A percentile compares a stretch with the other conserved stretches of the same genome.
These are phyloP conservation scores for Luffa acutangula DNA, from an alignment of 306 rosid species.

Conservation along the genomic window DNA sequence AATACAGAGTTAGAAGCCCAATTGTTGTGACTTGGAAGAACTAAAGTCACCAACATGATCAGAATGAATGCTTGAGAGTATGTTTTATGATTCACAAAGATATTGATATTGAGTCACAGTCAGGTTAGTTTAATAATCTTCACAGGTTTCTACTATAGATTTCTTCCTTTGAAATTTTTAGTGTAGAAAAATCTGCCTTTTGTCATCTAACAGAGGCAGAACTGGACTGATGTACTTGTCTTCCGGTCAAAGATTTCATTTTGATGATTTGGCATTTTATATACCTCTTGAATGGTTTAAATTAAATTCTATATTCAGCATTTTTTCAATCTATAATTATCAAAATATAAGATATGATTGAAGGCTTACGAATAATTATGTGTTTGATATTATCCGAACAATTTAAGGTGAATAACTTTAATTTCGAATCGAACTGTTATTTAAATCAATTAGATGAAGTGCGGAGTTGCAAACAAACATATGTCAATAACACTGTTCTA, in stretches of 20 bases:
- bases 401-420: neutral
- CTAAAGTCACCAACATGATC: neutral
- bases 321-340: neutral
- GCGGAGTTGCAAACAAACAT: neutral
- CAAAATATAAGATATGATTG: too few species aligned
- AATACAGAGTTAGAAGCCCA: conserved; percentile 69
- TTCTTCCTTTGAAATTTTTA: conserved; percentile 3
- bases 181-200: conserved; percentile 5
- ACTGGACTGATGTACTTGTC: neutral
- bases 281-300: neutral
- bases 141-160: neutral
- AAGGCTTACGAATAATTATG: neutral
- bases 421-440: too few species aligned
- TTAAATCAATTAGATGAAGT: neutral
- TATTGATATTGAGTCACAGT: neutral
- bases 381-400: neutral
- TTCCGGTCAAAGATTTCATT: neutral
- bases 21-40: conserved; percentile 70
- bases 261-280: neutral
- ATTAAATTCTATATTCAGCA: neutral
- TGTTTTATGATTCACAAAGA: neutral
- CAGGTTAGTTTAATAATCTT: neutral
- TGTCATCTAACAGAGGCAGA: neutral
- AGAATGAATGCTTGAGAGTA: neutral
- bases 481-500: too few species aligned